Conservation (phyloP, 495 filamentous ascomycete genomes). For the Podospora bellae-mahoneyi region DNA sequence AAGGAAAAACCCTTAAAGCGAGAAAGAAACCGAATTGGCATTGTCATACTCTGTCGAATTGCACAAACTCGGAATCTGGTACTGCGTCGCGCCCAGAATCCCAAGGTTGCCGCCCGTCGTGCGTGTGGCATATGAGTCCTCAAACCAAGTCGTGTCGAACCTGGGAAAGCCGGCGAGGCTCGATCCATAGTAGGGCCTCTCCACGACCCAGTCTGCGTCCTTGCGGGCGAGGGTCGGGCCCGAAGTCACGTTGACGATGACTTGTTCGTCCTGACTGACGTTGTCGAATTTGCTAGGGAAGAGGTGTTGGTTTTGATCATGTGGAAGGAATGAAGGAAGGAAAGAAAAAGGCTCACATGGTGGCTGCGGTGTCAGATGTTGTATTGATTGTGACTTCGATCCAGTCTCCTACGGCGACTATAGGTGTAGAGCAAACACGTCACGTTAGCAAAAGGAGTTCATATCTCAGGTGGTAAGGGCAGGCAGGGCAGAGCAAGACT, state of each 20-base stretch:
- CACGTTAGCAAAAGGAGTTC: background rate
- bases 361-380: constrained; percentile 24
- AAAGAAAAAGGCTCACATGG: constrained; percentile 20
- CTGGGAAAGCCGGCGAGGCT: constrained; percentile 23
- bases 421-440: background rate
- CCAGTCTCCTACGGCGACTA: constrained; percentile 30
- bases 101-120: constrained; percentile 15
- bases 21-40: constrained; percentile 18
- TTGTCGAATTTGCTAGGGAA: constrained; percentile 18
- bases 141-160: constrained; percentile 33
- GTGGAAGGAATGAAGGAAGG: background rate
- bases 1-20: constrained; percentile 1
- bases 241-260: constrained; percentile 14
- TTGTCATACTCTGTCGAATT: constrained; percentile 23
- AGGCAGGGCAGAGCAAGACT: background rate
- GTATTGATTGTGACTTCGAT: constrained; percentile 32
- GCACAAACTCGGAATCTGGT: constrained; percentile 27
- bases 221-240: constrained; percentile 26
- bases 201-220: constrained; percentile 35
- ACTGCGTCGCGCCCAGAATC: constrained; percentile 29
- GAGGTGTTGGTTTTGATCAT: background rate
- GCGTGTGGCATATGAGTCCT: constrained; percentile 22
- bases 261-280: constrained; percentile 15
- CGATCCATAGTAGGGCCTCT: constrained; percentile 28
- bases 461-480: background rate